Base-by-base conservation (phyloP, 2,329 filamentous ascomycete species). In the Colletotrichum navitas region DNA sequence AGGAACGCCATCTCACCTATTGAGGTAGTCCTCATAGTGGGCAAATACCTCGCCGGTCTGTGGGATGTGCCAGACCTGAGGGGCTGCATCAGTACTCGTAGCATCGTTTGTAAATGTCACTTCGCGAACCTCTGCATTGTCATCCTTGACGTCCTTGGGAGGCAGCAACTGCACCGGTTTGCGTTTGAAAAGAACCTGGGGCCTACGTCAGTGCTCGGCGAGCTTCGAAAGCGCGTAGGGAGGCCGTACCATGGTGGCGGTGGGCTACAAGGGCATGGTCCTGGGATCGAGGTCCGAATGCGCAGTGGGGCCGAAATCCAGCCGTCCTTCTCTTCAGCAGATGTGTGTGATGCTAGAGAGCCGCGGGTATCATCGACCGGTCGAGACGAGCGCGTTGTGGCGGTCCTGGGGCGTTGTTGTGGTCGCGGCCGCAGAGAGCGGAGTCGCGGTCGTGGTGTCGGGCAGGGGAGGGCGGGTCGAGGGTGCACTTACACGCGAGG, bases 161-260 rank as follows among this genome's bases (percentile, higher is more conserved):
- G 92, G 88, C 75, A 95, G 85, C 80, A 94, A 93, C 83, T 93
- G 91, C 79, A 98, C 94, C 68, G 95, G 95, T 84, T 98, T 98
- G 78, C 96, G 91, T 85, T 98, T 98, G 83, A 93, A 98, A 75
- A 97, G 88, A 77, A 99, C 95, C 95, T 98, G 79, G 62, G 64
- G 71, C 76, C 70, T 63, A 73, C 51, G 76, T 76, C 68, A 73
- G 66, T 63, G 63, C 45, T 66, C 56, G 52, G 59, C 64, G 59
- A 68, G n/a, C 51, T 49, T 55, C 41, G 24, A 24, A 32, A 55
- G 43, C 63, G 58, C 68, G 59, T 49, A n/a, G 36, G 36, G 67
- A 47, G 56, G 72, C 72, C 76, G 70, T 81, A 83, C 80, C 81
- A 83, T 83, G 74, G 74, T 77, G 75, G 49, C 62, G 52, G 65